These are phyloP conservation scores for Leucogyrophana mollusca DNA, from an alignment of 768 basidiomycete species.

Conservation along the genomic window DNA sequence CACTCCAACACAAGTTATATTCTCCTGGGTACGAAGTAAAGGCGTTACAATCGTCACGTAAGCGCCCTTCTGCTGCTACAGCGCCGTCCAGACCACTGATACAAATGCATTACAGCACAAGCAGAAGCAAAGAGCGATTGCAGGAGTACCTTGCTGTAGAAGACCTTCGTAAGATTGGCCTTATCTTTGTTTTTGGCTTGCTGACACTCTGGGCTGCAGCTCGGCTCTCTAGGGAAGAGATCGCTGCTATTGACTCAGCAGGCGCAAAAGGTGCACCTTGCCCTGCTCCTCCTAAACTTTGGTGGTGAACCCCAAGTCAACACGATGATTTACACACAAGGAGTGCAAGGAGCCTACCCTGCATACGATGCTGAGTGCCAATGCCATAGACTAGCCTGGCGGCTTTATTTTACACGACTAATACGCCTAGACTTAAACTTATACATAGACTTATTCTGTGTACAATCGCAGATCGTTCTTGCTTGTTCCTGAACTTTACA, in stretches of 20 bases:
- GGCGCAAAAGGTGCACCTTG: constrained; percentile 53
- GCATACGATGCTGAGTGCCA: too few relatives aligned
- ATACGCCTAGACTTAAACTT: too few relatives aligned
- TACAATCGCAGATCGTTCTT: too few relatives aligned
- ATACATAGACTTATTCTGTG: too few relatives aligned
- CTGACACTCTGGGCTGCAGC: constrained; percentile 31
- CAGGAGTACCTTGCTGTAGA: constrained; percentile 66
- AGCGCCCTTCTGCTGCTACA: not conserved
- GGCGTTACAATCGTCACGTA: constrained; percentile 41
- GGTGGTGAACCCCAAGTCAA: too few relatives aligned
- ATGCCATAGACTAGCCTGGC: too few relatives aligned
- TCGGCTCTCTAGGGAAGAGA: constrained; percentile 53
- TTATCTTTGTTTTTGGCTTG: not conserved
- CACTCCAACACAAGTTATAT: constrained; percentile 61
- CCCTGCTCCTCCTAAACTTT: too few relatives aligned
- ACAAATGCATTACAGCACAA: constrained; percentile 43
- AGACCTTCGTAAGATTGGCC: constrained; percentile 45
- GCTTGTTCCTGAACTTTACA: too few relatives aligned
- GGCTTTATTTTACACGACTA: too few relatives aligned
- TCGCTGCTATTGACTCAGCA: constrained; percentile 62
- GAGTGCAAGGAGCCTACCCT: too few relatives aligned
- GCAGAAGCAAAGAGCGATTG: constrained; percentile 56
- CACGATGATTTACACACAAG: too few relatives aligned
- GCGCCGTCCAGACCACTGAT: not conserved
- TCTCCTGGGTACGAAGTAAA: constrained; percentile 69